Base-by-base conservation (phyloP, 305 asterid species). In the Plantago lanceolata region DNA sequence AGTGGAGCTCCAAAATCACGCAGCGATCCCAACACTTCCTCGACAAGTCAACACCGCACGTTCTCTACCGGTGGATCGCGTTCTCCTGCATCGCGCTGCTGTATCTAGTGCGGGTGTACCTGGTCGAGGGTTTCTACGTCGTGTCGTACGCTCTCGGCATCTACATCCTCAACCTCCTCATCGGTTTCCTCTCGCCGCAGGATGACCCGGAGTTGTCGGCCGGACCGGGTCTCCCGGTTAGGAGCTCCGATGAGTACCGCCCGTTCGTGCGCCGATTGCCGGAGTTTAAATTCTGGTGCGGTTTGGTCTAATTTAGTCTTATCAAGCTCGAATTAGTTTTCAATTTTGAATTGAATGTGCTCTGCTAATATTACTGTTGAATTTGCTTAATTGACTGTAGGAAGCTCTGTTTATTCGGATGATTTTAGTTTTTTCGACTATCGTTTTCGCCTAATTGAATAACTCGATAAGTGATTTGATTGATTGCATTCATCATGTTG, bases 211-310 rank as follows among this genome's bases (percentile, higher is more conserved):
- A 77, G 17, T 66, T 74, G 33, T 44, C 71, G 26, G 80, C 66
- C 15, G 83, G 59, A 16, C 78, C 82, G 24, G 64, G 75, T 5
- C 79, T 84, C 43, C 86, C 90, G 13, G 63, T 70, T 68, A 79
- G 76, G 72, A 68, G 45, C 67, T 71, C 87, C 57, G 85, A 85
- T 53, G 88, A 82, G 75, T 82, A 72, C 67, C 84, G 88, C 59
- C 91, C 91, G 19, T 82, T 84, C 57, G 83, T 78, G 35, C 81
- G 86, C 57, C 82, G 92, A 66, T 77, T 81, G 5, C 81, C 85
- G 14, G 87, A 85, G 69, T 83, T 81, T 48, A 81, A 73, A 70
- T 83, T 83, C 77, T 85, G 90, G 94, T 85, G 51, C 12, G 71
- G 51, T 59, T 5, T 56, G 15, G 17, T 61, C 50, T 50, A 6